These are phyloP conservation scores for Spizellomyces punctatus DNA, from an alignment of 192 early-diverging fungal genomes.

Conservation along the genomic window DNA sequence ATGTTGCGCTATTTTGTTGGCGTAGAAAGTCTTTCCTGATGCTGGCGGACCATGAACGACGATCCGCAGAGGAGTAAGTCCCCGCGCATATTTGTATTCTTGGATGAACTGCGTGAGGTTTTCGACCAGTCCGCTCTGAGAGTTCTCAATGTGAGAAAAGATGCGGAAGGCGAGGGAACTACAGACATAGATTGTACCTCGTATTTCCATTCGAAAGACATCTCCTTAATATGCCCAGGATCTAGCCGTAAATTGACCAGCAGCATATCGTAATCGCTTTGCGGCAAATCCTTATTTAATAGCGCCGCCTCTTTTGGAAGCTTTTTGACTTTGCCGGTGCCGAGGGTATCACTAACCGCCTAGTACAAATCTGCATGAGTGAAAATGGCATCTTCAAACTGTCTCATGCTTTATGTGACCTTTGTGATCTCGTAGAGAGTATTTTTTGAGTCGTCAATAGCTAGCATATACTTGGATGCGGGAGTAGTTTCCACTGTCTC, in stretches of 20 bases:
- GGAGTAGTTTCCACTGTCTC: constrained; percentile 59
- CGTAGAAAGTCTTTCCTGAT: constrained; percentile 54
- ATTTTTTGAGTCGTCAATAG: constrained; percentile 61
- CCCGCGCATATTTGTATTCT: constrained; percentile 65
- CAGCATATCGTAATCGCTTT: constrained; percentile 60
- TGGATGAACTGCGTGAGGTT: constrained; percentile 53
- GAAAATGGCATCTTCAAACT: not conserved
- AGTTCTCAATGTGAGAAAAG: not conserved
- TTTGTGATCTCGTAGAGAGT: constrained; percentile 57
- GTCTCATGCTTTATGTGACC: constrained; percentile 19
- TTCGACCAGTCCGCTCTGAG: constrained; percentile 56
- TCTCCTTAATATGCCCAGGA: constrained; percentile 58
- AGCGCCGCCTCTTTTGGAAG: constrained; percentile 57
- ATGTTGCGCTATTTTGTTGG: constrained; percentile 47
- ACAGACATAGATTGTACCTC: constrained; percentile 35
- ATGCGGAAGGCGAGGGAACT: not conserved
- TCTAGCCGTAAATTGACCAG: constrained; percentile 57
- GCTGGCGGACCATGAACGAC: constrained; percentile 62
- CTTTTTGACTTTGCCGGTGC: constrained; percentile 55
- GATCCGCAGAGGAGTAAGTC: constrained; percentile 55
- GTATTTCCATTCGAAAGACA: constrained; percentile 64
- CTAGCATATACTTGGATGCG: constrained; percentile 55
- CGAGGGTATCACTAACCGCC: constrained; percentile 56
- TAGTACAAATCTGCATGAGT: constrained; percentile 17
- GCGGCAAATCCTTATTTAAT: constrained; percentile 50